These are phyloP conservation scores for Singerocomus inundabilis DNA, from an alignment of 1,284 basidiomycete species.

Conservation along the genomic window DNA sequence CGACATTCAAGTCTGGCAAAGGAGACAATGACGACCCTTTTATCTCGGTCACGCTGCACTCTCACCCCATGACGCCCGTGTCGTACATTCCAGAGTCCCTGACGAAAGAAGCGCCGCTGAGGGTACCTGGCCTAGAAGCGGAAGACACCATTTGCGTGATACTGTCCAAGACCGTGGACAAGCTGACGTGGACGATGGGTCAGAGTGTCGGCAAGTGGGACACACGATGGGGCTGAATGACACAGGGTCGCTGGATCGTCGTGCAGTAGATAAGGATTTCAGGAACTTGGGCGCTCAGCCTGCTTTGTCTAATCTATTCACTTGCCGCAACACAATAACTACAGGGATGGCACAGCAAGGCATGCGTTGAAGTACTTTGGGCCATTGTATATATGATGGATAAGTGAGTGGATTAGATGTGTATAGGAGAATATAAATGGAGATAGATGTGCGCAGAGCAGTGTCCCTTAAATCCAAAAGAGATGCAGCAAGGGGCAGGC, in stretches of 20 bases:
- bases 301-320: slow-evolving; percentile 35
- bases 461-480: slow-evolving; percentile 10
- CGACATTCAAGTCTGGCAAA: slow-evolving; percentile 1
- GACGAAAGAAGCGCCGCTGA: slow-evolving; percentile 29
- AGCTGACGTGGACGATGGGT: slow-evolving; percentile 39
- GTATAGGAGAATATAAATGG: slow-evolving; percentile 28
- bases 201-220: slow-evolving; percentile 52
- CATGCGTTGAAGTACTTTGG: slow-evolving; percentile 22
- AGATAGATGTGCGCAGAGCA: slow-evolving; percentile 20
- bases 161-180: slow-evolving; percentile 17
- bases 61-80: slow-evolving; percentile 41
- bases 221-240: slow-evolving; percentile 48
- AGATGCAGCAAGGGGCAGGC: slow-evolving; percentile 1
- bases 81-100: slow-evolving; percentile 41
- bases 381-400: slow-evolving; percentile 34
- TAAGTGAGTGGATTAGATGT: slow-evolving; percentile 38
- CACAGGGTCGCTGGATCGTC: no score
- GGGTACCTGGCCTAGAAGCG: slow-evolving; percentile 44
- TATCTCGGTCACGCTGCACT: slow-evolving; percentile 26
- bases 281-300: no score
- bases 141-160: slow-evolving; percentile 54
- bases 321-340: slow-evolving; percentile 32
- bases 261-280: no score
- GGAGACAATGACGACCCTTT: slow-evolving; percentile 12
- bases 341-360: slow-evolving; percentile 38